phyloP scores from a whole-genome alignment of 2,329 filamentous ascomycete genomes.

The Dactylellina parvicollis region DNA sequence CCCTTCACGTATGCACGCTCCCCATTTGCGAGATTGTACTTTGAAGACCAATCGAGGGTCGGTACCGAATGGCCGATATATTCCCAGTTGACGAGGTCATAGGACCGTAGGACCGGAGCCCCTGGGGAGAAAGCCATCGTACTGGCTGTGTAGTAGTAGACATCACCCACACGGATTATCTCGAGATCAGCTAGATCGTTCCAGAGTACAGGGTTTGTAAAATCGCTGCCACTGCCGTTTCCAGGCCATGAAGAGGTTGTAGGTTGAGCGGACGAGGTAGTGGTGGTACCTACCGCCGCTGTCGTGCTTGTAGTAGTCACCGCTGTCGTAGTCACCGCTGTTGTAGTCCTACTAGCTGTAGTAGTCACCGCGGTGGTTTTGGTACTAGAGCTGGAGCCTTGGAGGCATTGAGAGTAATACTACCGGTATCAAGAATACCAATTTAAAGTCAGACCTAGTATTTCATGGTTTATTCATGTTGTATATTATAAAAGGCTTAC shows the following conservation, averaged over 20 bases:
- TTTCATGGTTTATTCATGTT: not conserved
- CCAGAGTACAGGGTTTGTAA: constrained; percentile 68
- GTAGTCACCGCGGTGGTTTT: constrained; percentile 8
- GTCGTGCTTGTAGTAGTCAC: constrained; percentile 3
- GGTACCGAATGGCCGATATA: constrained; percentile 61
- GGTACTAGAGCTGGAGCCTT: not conserved
- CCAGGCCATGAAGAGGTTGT: constrained; percentile 27
- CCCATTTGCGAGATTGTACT: constrained; percentile 65
- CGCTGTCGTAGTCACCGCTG: not conserved
- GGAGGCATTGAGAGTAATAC: constrained; percentile 30
- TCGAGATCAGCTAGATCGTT: constrained; percentile 69
- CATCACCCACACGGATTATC: constrained; percentile 65
- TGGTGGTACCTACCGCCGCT: not conserved
- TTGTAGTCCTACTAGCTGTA: not conserved
- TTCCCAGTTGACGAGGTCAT: constrained; percentile 68
- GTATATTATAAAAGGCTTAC: not conserved
- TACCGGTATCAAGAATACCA: not conserved
- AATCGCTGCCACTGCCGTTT: constrained; percentile 55
- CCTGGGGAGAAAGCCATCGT: constrained; percentile 69
- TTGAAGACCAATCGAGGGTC: constrained; percentile 54
- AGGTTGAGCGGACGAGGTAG: not conserved
- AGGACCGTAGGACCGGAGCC: constrained; percentile 68
- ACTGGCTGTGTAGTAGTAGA: constrained; percentile 68
- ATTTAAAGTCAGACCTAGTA: not conserved
- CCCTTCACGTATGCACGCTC: constrained; percentile 66